A percentile compares a stretch with the other conserved stretches of the same genome.
These are phyloP conservation scores for Lasiosphaeriaceae sp. DNA, from an alignment of 495 filamentous ascomycete species.

Conservation along the genomic window DNA sequence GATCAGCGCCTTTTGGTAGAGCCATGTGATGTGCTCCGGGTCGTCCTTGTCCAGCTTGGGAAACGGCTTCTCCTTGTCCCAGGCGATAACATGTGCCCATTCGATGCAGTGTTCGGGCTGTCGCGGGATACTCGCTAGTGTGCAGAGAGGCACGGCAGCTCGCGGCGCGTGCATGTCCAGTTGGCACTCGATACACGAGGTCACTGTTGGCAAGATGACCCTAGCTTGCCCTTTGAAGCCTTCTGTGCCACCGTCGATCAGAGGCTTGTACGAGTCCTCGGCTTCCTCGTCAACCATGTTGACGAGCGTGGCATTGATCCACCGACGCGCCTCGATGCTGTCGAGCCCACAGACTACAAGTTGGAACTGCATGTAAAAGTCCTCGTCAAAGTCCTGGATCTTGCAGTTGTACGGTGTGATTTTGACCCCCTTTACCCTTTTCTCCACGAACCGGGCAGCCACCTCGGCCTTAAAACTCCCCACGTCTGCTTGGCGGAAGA, in stretches of 20 bases:
- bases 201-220: constrained; percentile 87
- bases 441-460: constrained; percentile 86
- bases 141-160: constrained; percentile 92
- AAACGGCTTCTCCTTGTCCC: constrained; percentile 60
- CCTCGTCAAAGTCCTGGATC: constrained; percentile 96
- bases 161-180: constrained; percentile 96
- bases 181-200: constrained; percentile 96
- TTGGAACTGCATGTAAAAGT: constrained; percentile 97
- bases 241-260: constrained; percentile 97
- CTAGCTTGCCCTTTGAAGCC: constrained; percentile 95
- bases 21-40: constrained; percentile 94
- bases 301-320: constrained; percentile 95
- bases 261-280: constrained; percentile 79
- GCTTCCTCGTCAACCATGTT: constrained; percentile 72
- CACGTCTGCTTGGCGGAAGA: constrained; percentile 90
- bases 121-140: constrained; percentile 91
- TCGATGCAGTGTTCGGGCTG: constrained; percentile 99
- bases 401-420: constrained; percentile 92
- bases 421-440: constrained; percentile 78
- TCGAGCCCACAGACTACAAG: constrained; percentile 94
- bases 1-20: constrained; percentile 78
- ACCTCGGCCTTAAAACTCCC: constrained; percentile 92
- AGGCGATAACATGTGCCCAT: constrained; percentile 87
- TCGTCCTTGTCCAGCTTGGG: constrained; percentile 87
- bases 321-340: constrained; percentile 92